Percentiles rank a stretch among this genome's conserved stretches.
Evolutionary conservation across 169 alveolate genomes (phyloP).

Genomic region (Toxoplasma gondii): DNA sequence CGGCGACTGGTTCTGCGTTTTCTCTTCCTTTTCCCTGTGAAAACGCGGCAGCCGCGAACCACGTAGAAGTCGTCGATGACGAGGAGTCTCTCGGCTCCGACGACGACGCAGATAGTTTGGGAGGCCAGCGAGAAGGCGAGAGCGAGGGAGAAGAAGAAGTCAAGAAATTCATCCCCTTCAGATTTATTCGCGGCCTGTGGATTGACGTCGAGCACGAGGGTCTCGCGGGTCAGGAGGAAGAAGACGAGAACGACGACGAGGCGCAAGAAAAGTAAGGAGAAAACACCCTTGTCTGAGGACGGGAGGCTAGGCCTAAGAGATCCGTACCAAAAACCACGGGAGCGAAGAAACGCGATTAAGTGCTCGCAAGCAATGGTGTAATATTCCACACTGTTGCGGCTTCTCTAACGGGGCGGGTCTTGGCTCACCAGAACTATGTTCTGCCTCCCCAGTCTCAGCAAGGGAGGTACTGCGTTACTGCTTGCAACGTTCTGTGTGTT

Average conservation of each 20-base stretch:
- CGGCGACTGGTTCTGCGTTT: not conserved
- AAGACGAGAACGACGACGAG: not conserved
- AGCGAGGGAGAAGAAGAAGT: not conserved
- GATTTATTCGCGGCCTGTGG: constrained; percentile 18
- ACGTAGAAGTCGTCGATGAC: not conserved
- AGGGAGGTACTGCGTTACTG: no score
- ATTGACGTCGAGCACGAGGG: not conserved
- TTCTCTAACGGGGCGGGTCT: no score
- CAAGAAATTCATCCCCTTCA: not conserved
- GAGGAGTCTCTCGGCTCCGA: not conserved
- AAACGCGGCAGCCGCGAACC: not conserved
- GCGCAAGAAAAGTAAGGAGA: not conserved
- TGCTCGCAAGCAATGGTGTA: no score
- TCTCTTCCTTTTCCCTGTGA: not conserved
- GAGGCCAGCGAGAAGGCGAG: not conserved
- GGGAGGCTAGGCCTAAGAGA: not conserved
- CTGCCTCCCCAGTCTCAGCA: no score
- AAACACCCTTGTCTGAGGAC: not conserved
- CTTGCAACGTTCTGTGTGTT: no score
- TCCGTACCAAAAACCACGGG: no score
- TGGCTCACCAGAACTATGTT: no score
- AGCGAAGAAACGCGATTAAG: no score
- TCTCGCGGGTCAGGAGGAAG: not conserved
- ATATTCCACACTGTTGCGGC: no score
- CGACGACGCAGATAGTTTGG: not conserved